These are phyloP conservation scores for Geoglossum cookeanum DNA, from an alignment of 2,329 filamentous ascomycete species.

Conservation along the genomic window DNA sequence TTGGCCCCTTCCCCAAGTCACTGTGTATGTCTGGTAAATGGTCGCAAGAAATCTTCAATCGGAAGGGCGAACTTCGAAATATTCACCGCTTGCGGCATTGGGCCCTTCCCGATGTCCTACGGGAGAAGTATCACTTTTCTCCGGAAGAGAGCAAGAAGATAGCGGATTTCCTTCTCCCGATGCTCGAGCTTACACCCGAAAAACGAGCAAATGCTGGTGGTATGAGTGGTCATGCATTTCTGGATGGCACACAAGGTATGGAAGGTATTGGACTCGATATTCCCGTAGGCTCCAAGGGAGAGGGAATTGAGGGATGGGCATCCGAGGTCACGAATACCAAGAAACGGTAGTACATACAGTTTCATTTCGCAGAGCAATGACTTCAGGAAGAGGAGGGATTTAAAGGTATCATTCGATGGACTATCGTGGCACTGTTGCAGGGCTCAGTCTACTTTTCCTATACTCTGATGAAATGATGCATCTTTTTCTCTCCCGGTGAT, in stretches of 20 bases:
- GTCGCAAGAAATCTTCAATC: conserved; percentile 97
- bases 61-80: conserved; percentile 90
- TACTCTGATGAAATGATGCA: background rate
- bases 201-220: conserved; percentile 88
- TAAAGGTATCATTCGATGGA: background rate
- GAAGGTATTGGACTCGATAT: conserved; percentile 56
- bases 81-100: conserved; percentile 93
- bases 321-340: conserved; percentile 47
- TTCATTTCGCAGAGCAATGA: background rate
- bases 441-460: background rate
- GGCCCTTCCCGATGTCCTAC: conserved; percentile 79
- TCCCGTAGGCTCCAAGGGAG: conserved; percentile 62
- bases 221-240: conserved; percentile 71
- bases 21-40: conserved; percentile 87
- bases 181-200: conserved; percentile 78
- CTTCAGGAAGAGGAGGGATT: background rate
- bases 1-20: conserved; percentile 83
- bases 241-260: conserved; percentile 80
- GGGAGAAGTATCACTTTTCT: conserved; percentile 92
- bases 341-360: conserved; percentile 36
- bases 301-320: conserved; percentile 89
- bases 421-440: background rate
- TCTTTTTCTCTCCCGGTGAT: background rate
- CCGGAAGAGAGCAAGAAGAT: conserved; percentile 64
- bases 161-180: conserved; percentile 66